Evolutionary conservation across 495 filamentous ascomycete genomes (phyloP), one percentile per base, ranked within the genome.

Genomic region (Saxispiralis lemnorum): DNA sequence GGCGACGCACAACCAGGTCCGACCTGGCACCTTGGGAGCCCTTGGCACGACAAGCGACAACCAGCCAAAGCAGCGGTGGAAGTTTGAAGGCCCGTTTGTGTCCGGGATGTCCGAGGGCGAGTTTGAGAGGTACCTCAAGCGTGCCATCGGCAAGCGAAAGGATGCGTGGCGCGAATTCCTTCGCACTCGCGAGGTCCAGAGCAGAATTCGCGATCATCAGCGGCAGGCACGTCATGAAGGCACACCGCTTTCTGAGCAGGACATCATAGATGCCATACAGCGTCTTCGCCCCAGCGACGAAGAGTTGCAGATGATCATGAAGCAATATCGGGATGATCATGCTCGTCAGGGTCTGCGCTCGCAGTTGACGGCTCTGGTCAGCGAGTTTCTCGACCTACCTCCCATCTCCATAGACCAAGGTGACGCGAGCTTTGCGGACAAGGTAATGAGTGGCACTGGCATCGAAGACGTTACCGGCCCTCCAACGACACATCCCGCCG

Each of bases 401-500:
- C 18, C 37, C 37, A 12, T 16, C 18, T 11, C 13, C 2, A 16
- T 24, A 16, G 16, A 48, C n/a, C 16, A 31, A 21, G 14, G 41
- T 16, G n/a, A n/a, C n/a, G n/a, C n/a, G n/a, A n/a, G n/a, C 28
- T 35, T 24, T 7, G 6, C n/a, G n/a, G 33, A 43, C 7, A 10
- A 43, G 12, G 13, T 43, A 6, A n/a, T 10, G 6, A 34, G 15
- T 11, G 35, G 1, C 1, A 20, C 1, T 11, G 35, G 1, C 1
- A 20, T 6, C 31, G 33, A 45, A 19, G 71, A 71, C 10, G 56
- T 63, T 11, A 52, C 55, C 6, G 79, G 82, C 2, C 81, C 86
- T 2, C 83, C 81, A 1, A 70, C 70, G 42, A 96, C 88, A 7
- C 89, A 99, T 61, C 89, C 92, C 1, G 89, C 86, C 1, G 92